These are phyloP conservation scores for Nemania serpens DNA, from an alignment of 2,329 filamentous ascomycete genomes.

Conservation along the genomic window DNA sequence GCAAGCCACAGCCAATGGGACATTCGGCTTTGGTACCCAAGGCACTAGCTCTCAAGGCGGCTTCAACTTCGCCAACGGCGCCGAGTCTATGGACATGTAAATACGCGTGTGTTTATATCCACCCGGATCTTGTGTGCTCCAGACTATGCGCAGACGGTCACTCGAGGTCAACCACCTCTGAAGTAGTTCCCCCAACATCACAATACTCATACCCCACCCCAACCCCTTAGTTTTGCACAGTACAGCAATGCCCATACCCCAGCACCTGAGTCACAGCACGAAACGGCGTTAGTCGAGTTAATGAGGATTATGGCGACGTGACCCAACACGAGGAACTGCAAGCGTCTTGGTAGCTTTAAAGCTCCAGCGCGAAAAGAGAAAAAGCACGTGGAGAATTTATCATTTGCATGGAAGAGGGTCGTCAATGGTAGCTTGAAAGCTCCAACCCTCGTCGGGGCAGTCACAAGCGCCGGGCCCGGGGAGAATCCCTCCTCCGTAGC, in stretches of 20 bases:
- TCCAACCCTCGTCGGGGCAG: conserved; percentile 47
- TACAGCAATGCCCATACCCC: conserved; percentile 38
- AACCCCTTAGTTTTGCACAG: conserved; percentile 37
- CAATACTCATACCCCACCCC: conserved; percentile 34
- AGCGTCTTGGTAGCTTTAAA: conserved; percentile 68
- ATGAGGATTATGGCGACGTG: conserved; percentile 42
- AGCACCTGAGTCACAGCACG: conserved; percentile 37
- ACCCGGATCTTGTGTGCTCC: conserved; percentile 5
- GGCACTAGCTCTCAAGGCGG: conserved; percentile 58
- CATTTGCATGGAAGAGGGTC: conserved; percentile 46
- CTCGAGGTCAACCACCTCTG: conserved; percentile 9
- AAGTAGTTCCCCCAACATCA: conserved; percentile 30
- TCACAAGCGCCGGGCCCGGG: conserved; percentile 15
- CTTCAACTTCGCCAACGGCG: conserved; percentile 89
- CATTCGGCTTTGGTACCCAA: conserved; percentile 82
- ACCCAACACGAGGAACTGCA: conserved; percentile 39
- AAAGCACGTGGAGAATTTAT: conserved; percentile 38
- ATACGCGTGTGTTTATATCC: background rate
- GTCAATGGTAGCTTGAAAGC: conserved; percentile 56
- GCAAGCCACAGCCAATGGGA: conserved; percentile 66
- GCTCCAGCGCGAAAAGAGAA: conserved; percentile 59
- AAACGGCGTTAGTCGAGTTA: conserved; percentile 41
- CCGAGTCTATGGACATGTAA: conserved; percentile 70
- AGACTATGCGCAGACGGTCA: conserved; percentile 1
- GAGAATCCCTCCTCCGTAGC: conserved; percentile 1